Evolutionary conservation across 2,329 filamentous ascomycete genomes (phyloP), one percentile per base, ranked within the genome.

Genomic region (Byssothecium circinans): DNA sequence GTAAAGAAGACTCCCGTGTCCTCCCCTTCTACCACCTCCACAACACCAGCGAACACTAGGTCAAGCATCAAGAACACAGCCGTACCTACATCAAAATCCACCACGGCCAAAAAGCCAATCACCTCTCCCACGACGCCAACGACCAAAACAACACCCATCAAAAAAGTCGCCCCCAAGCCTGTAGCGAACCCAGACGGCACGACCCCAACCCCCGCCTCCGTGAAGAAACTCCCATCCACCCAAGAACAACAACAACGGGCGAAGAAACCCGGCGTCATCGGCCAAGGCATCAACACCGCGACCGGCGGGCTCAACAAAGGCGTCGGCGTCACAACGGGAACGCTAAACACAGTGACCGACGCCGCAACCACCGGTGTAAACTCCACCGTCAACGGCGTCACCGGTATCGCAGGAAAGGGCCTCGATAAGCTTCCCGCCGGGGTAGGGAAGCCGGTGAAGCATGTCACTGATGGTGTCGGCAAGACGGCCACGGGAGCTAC

Each of bases 401-500:
- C 72, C 0, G 68, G 68, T 6, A 53, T 65, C 3, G 57, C 68
- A 3, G 73, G 73, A 14, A 72, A 72, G 35, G 62, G 69, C 0
- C 58, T 71, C 1, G 65, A 71, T 7, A 62, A 64, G 25, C 35
- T 70, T 3, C 70, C 69, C 1, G 58, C 48, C 2, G 65, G 67
- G 18, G 65, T 67, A 1, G 68, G 68, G 3, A 65, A 68, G 59
- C 66, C 68, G 0, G 67, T 73, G 22, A 68, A 70, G 41, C 69
- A 75, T 43, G 62, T 75, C 2, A 74, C 71, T 7, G 64, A 68
- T 17, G 64, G 62, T 15, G 63, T 74, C 8, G 74, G 74, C 30
- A 74, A 75, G 60, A 76, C 72, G 4, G 66, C 66, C 3, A 73
- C 71, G 0, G 68, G 65, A 0, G 68, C 71, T 5, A 70, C 69